Percentiles rank a stretch among this genome's conserved stretches.
Conservation (phyloP, 768 basidiomycete species). For the Psilocybe azurescens region DNA sequence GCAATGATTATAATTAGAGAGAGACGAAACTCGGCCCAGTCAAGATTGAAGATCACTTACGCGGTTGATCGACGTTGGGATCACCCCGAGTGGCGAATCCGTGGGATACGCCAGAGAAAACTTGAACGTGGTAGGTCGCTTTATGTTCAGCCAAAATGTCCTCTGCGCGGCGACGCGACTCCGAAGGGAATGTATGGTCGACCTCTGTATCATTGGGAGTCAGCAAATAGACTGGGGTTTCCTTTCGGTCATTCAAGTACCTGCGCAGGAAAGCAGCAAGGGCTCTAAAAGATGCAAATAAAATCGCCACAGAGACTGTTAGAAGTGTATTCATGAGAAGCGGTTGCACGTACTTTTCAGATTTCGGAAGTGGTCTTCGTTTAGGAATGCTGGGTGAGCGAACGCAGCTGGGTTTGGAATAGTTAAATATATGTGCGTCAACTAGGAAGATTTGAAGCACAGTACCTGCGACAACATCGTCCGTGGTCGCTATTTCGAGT, state of each 20-base stretch:
- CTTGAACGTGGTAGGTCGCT: slow-evolving; percentile 59
- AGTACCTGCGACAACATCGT: slow-evolving; percentile 53
- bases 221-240: not conserved
- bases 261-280: slow-evolving; percentile 59
- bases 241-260: slow-evolving; percentile 21
- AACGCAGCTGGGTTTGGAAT: slow-evolving; percentile 46
- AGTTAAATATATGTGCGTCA: not conserved
- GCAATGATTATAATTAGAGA: too few species aligned
- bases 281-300: slow-evolving; percentile 44
- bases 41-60: slow-evolving; percentile 30
- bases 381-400: slow-evolving; percentile 58
- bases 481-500: slow-evolving; percentile 49
- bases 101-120: slow-evolving; percentile 56
- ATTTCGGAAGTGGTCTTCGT: slow-evolving; percentile 51
- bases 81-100: slow-evolving; percentile 56
- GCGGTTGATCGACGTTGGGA: slow-evolving; percentile 42
- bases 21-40: not conserved
- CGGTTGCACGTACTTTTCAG: slow-evolving; percentile 44
- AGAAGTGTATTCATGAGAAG: too few species aligned
- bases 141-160: slow-evolving; percentile 57
- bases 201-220: slow-evolving; percentile 43
- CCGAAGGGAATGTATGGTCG: slow-evolving; percentile 56
- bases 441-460: not conserved
- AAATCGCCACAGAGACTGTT: too few species aligned
- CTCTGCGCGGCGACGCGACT: slow-evolving; percentile 59